phyloP scores from a whole-genome alignment of 1,139 yeast genomes.

The Sugiyamaella novakii region DNA sequence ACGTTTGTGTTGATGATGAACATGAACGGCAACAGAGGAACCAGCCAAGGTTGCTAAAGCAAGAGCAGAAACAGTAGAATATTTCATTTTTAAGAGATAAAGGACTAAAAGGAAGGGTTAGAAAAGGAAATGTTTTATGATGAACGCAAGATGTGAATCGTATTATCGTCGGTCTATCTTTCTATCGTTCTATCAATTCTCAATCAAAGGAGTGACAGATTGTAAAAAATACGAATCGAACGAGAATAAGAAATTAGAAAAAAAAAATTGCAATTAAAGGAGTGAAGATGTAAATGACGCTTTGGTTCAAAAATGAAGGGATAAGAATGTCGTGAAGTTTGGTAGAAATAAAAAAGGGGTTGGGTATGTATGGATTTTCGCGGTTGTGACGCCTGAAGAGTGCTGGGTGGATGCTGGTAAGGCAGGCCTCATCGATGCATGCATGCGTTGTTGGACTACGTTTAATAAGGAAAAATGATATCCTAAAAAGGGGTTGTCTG shows the following conservation, averaged over 20 bases:
- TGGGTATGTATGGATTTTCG: no score
- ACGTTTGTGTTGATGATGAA: slow-evolving; percentile 61
- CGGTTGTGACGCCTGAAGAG: no score
- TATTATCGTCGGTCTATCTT: no score
- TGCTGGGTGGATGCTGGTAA: no score
- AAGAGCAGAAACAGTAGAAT: slow-evolving; percentile 42
- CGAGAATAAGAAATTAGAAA: background rate
- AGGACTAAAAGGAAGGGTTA: slow-evolving; percentile 2
- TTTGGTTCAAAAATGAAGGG: background rate
- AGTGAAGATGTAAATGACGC: background rate
- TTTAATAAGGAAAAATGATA: no score
- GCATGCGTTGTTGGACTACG: no score
- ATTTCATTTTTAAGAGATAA: slow-evolving; percentile 31
- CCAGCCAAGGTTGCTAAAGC: slow-evolving; percentile 48
- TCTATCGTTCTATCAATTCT: no score
- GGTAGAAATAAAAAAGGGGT: slow-evolving; percentile 3
- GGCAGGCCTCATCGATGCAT: no score
- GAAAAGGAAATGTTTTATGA: background rate
- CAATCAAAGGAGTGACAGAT: slow-evolving; percentile 15
- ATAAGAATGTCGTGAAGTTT: background rate
- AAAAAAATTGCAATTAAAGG: background rate
- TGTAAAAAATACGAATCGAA: slow-evolving; percentile 10
- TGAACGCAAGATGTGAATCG: no score
- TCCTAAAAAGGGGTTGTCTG: no score
- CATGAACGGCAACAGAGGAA: slow-evolving; percentile 47